phyloP scores from a whole-genome alignment of 208 protist species.

The Vickermania ingenoplastis region DNA sequence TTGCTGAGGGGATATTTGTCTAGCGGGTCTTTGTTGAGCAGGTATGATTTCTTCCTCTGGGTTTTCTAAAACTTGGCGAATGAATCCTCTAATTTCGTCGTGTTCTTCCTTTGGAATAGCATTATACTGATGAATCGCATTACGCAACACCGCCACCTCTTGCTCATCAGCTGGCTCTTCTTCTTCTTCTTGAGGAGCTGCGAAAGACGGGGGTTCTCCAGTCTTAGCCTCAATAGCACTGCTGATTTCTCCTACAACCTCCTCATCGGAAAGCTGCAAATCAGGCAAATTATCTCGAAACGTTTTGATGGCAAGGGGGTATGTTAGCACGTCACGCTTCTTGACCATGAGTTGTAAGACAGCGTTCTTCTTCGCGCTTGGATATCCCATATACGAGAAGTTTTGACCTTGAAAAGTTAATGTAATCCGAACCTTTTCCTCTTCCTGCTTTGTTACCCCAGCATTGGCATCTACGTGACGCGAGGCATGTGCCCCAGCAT shows the following conservation, averaged over 20 bases:
- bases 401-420: conserved; percentile 52
- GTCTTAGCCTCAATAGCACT: too few relatives aligned
- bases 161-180: neutral
- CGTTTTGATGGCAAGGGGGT: conserved; percentile 38
- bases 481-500: too few relatives aligned
- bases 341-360: conserved; percentile 67
- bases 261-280: conserved; percentile 22
- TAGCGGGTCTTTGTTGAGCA: too few relatives aligned
- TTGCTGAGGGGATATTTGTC: too few relatives aligned
- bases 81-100: too few relatives aligned
- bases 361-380: conserved; percentile 46
- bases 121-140: neutral
- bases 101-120: neutral
- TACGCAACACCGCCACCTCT: neutral
- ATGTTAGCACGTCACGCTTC: conserved; percentile 39
- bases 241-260: conserved; percentile 46
- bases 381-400: conserved; percentile 67
- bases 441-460: neutral
- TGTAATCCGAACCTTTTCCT: conserved; percentile 33
- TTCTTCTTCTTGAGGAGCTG: neutral
- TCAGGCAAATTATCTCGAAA: conserved; percentile 61
- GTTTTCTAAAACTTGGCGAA: too few relatives aligned
- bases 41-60: too few relatives aligned
- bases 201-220: too few relatives aligned
- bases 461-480: too few relatives aligned